Evolutionary conservation across 2,329 filamentous ascomycete species (phyloP).

Genomic region (Fusarium chaquense): DNA sequence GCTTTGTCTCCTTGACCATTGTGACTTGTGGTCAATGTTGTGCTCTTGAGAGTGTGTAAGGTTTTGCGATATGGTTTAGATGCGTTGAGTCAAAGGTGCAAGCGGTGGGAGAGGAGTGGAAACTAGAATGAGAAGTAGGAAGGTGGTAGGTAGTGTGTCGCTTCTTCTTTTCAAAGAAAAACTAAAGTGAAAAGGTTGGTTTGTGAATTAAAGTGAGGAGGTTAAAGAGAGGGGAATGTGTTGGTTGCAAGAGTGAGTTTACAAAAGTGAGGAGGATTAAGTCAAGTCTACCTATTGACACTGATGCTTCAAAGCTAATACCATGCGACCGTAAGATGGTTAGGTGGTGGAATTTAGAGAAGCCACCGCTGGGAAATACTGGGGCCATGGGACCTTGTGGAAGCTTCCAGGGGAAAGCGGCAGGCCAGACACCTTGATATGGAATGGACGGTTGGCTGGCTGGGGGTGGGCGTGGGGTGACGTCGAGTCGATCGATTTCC

Average conservation of each 20-base stretch:
- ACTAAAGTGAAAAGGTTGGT: conserved; percentile 15
- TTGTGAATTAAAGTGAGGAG: conserved; percentile 23
- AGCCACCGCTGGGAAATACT: conserved; percentile 41
- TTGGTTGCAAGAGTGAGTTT: conserved; percentile 40
- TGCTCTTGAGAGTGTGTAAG: conserved; percentile 5
- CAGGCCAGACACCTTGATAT: conserved; percentile 33
- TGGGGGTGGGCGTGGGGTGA: conserved; percentile 38
- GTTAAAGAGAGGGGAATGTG: conserved; percentile 23
- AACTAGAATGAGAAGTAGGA: conserved; percentile 6
- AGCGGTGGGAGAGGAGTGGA: conserved; percentile 25
- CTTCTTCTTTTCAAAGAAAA: conserved; percentile 28
- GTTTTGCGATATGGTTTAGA: conserved; percentile 19
- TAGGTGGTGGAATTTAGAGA: conserved; percentile 16
- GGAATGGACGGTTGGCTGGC: conserved; percentile 23
- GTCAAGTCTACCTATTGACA: conserved; percentile 25
- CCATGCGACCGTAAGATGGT: conserved; percentile 30
- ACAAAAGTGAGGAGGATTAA: conserved; percentile 42
- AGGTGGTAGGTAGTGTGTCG: not conserved
- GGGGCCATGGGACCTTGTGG: conserved; percentile 52
- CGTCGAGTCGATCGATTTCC: conserved; percentile 44
- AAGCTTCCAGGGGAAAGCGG: conserved; percentile 46
- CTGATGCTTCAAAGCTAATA: conserved; percentile 42
- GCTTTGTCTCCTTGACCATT: conserved; percentile 96
- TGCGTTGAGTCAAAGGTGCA: conserved; percentile 7
- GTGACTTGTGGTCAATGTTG: conserved; percentile 50